Percentiles rank a stretch among this genome's conserved stretches.
Evolutionary conservation across 306 rosid genomes (phyloP).

Genomic region (Inga laurina): DNA sequence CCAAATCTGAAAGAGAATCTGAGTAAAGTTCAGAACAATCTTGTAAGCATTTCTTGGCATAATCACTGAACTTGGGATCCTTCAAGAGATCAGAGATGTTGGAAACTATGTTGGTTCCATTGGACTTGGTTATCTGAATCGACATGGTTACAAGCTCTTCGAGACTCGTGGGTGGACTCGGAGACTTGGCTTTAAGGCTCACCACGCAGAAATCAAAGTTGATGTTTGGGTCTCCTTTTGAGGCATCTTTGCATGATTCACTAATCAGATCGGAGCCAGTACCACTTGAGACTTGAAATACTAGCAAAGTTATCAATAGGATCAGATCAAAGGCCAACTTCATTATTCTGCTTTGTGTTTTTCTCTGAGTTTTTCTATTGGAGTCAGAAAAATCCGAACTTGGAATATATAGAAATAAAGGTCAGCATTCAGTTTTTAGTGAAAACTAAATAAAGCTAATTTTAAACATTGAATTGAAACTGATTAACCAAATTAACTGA

Average conservation of each 20-base stretch:
- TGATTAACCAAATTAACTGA: too few species aligned
- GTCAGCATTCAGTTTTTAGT: too few species aligned
- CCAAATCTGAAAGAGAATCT: constrained; percentile 38
- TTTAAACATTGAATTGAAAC: too few species aligned
- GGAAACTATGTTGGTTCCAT: constrained; percentile 44
- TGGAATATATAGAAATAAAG: neutral
- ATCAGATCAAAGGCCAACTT: constrained; percentile 15
- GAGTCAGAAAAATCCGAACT: neutral
- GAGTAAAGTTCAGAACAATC: constrained; percentile 57
- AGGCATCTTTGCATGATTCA: constrained; percentile 53
- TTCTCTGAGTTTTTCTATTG: neutral
- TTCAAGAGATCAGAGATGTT: constrained; percentile 40
- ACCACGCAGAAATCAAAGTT: constrained; percentile 53
- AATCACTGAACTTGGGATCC: constrained; percentile 16
- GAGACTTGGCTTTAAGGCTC: constrained; percentile 37
- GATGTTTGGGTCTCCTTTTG: constrained; percentile 53
- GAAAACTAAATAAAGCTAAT: too few species aligned
- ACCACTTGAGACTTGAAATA: constrained; percentile 23
- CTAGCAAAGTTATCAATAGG: constrained; percentile 9
- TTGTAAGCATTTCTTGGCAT: constrained; percentile 35
- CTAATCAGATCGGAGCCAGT: constrained; percentile 32
- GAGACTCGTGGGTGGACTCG: constrained; percentile 24
- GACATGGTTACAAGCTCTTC: constrained; percentile 44
- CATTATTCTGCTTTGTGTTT: constrained; percentile 14
- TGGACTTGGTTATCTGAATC: constrained; percentile 43